These are phyloP conservation scores for Penicillium sp. DNA, from an alignment of 2,329 filamentous ascomycete species.

Conservation along the genomic window DNA sequence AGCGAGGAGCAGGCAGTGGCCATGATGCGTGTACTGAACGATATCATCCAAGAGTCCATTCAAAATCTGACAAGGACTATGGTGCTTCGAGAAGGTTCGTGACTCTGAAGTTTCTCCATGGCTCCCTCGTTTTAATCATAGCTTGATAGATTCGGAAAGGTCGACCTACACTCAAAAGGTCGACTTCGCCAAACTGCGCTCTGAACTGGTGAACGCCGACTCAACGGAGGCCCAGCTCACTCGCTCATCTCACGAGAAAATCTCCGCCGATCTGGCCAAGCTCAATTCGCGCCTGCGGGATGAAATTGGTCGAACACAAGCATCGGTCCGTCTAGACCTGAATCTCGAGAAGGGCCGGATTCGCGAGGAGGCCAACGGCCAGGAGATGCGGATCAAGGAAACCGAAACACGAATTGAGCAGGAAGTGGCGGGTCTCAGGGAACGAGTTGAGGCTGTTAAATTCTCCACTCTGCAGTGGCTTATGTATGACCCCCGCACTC, in stretches of 20 bases:
- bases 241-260: constrained; percentile 82
- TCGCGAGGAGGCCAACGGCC: constrained; percentile 89
- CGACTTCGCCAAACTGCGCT: constrained; percentile 95
- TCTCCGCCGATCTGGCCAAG: constrained; percentile 94
- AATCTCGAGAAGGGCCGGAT: constrained; percentile 97
- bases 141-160: constrained; percentile 46
- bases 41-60: constrained; percentile 97
- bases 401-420: constrained; percentile 98
- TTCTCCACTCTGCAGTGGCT: constrained; percentile 98
- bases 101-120: neutral
- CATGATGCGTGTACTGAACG: constrained; percentile 97
- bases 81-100: constrained; percentile 83
- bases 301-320: constrained; percentile 92
- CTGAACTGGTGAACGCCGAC: constrained; percentile 88
- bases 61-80: constrained; percentile 97
- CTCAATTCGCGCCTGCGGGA: constrained; percentile 85
- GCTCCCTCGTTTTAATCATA: neutral
- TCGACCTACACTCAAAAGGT: constrained; percentile 79
- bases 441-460: constrained; percentile 95
- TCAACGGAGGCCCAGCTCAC: constrained; percentile 88
- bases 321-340: constrained; percentile 84
- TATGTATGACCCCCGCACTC: constrained; percentile 65
- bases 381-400: constrained; percentile 98
- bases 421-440: constrained; percentile 84
- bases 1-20: constrained; percentile 92